These are phyloP conservation scores for Solanum hybrid DNA, from an alignment of 305 asterid genomes.

Conservation along the genomic window DNA sequence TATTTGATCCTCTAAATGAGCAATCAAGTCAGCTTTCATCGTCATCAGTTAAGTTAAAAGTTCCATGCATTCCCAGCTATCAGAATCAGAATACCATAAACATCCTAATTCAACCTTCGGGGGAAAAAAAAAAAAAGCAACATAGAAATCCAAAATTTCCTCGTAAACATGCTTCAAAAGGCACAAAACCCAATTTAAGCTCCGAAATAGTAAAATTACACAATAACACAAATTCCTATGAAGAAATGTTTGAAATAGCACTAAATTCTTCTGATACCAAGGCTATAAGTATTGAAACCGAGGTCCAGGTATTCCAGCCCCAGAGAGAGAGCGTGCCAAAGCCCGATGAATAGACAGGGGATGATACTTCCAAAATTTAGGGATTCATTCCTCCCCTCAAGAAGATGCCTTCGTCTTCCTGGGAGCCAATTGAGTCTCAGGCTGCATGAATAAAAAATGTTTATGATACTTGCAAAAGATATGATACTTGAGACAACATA, in stretches of 20 bases:
- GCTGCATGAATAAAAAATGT: constrained; percentile 19
- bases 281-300: background rate
- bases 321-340: too few relatives aligned
- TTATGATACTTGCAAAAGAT: background rate
- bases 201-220: background rate
- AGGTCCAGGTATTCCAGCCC: too few relatives aligned
- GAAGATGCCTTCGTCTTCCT: constrained; percentile 19
- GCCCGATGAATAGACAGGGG: too few relatives aligned
- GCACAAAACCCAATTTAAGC: background rate
- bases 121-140: background rate
- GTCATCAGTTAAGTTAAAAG: background rate
- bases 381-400: background rate
- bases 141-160: background rate
- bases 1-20: background rate
- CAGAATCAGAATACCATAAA: background rate
- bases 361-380: background rate
- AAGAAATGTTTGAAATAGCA: background rate
- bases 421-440: constrained; percentile 43
- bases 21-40: background rate
- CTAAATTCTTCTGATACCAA: background rate
- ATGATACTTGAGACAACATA: background rate
- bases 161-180: background rate
- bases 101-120: background rate
- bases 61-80: background rate
- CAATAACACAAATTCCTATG: background rate